A percentile compares a stretch with the other conserved stretches of the same genome.
Conservation (phyloP, 2,329 filamentous ascomycete species). For the Paracamarosporium sp. region DNA sequence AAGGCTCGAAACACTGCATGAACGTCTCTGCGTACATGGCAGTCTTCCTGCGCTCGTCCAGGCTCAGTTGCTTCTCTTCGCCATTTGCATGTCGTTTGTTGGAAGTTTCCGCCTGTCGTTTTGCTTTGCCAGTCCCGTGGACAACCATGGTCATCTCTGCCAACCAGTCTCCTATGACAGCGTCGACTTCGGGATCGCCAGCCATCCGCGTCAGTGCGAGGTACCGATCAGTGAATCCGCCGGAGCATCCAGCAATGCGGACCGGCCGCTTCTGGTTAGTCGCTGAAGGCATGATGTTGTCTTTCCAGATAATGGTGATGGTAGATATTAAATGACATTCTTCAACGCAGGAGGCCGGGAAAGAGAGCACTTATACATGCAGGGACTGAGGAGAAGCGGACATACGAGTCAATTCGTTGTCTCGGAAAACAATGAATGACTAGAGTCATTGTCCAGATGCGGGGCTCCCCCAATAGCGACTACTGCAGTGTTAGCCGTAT, state of each 20-base stretch:
- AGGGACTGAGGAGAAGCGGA: not conserved
- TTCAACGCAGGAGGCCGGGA: not conserved
- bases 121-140: slow-evolving; percentile 40
- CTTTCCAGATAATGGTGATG: no score
- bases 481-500: not conserved
- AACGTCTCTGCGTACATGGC: slow-evolving; percentile 51
- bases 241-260: slow-evolving; percentile 45
- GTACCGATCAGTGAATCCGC: slow-evolving; percentile 49
- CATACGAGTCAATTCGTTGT: not conserved
- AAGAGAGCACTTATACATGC: not conserved
- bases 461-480: not conserved
- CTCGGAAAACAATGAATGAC: not conserved
- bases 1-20: slow-evolving; percentile 51
- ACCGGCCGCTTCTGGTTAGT: slow-evolving; percentile 29
- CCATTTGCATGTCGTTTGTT: not conserved
- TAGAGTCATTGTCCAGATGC: not conserved
- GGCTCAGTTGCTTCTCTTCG: slow-evolving; percentile 32
- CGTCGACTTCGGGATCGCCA: slow-evolving; percentile 33
- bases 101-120: slow-evolving; percentile 20
- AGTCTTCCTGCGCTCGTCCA: slow-evolving; percentile 41
- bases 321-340: not conserved
- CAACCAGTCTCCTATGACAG: slow-evolving; percentile 37
- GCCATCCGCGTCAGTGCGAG: slow-evolving; percentile 42
- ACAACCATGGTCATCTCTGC: slow-evolving; percentile 39
- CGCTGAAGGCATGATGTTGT: not conserved